Conservation (phyloP, 2,329 filamentous ascomycete genomes). For the Thermomyces lanuginosus region DNA sequence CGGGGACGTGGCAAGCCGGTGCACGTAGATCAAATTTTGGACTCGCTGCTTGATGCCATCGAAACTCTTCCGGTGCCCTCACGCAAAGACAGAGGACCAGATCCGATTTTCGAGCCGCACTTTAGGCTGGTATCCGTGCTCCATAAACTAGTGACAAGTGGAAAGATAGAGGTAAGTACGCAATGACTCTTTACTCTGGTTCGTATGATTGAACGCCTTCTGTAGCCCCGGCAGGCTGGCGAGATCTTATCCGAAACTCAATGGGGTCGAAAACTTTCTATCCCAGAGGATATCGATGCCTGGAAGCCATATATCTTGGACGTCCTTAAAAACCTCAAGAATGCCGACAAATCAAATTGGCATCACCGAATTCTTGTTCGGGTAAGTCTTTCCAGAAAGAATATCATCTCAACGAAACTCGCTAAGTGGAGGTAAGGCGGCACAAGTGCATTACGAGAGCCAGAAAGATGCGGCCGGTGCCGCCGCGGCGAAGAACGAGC, state of each 20-base stretch:
- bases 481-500: constrained; percentile 54
- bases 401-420: constrained; percentile 11
- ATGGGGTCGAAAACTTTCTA: constrained; percentile 37
- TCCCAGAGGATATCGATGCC: constrained; percentile 33
- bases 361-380: constrained; percentile 81
- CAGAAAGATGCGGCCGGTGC: constrained; percentile 35
- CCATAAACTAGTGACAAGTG: constrained; percentile 56
- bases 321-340: constrained; percentile 40
- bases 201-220: constrained; percentile 23
- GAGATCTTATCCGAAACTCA: constrained; percentile 37
- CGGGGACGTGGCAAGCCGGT: constrained; percentile 20
- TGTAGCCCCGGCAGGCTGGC: constrained; percentile 29
- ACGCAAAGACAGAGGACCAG: constrained; percentile 43
- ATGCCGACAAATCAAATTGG: constrained; percentile 84
- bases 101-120: constrained; percentile 77
- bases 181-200: constrained; percentile 7
- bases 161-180: constrained; percentile 26
- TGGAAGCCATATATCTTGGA: constrained; percentile 48
- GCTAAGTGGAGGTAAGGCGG: constrained; percentile 30
- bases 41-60: constrained; percentile 43
- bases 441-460: constrained; percentile 45
- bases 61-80: constrained; percentile 43
- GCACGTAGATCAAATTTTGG: constrained; percentile 35
- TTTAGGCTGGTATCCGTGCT: constrained; percentile 75
- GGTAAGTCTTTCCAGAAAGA: constrained; percentile 30